Evolutionary conservation across 345 rosid species (phyloP).

Genomic region (Limnanthes douglasii): DNA sequence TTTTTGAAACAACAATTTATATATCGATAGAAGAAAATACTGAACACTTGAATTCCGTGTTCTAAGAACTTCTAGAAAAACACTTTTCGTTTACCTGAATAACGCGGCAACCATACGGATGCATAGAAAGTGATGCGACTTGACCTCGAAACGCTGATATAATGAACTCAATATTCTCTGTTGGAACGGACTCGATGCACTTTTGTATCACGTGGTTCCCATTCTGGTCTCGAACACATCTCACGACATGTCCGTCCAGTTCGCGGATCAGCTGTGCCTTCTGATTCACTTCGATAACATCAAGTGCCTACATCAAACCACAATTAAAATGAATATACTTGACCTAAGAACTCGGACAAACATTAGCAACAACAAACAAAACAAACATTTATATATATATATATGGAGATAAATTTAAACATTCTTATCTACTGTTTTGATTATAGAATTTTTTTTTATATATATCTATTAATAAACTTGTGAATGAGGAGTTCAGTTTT

Average conservation of each 20-base stretch:
- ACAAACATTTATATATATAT: too few species aligned
- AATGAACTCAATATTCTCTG: constrained; percentile 44
- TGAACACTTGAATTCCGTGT: too few species aligned
- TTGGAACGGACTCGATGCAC: constrained; percentile 51
- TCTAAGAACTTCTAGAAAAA: too few species aligned
- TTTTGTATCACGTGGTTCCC: constrained; percentile 85
- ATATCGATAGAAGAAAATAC: too few species aligned
- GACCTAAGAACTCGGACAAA: background rate
- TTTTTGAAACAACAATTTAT: too few species aligned
- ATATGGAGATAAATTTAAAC: too few species aligned
- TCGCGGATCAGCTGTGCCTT: constrained; percentile 42
- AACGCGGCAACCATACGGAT: constrained; percentile 82
- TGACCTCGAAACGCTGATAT: constrained; percentile 44
- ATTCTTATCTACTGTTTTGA: too few species aligned
- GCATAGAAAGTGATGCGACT: constrained; percentile 55
- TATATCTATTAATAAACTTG: too few species aligned
- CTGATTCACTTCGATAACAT: constrained; percentile 60
- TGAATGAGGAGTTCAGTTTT: too few species aligned
- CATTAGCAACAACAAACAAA: too few species aligned
- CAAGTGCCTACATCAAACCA: constrained; percentile 38
- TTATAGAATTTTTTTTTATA: too few species aligned
- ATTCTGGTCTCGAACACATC: constrained; percentile 76
- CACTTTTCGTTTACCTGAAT: constrained; percentile 75
- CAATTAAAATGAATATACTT: background rate
- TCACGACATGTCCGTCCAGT: constrained; percentile 69